Base-by-base conservation (phyloP, 2,329 filamentous ascomycete genomes). In the Clonostachys rosea region DNA sequence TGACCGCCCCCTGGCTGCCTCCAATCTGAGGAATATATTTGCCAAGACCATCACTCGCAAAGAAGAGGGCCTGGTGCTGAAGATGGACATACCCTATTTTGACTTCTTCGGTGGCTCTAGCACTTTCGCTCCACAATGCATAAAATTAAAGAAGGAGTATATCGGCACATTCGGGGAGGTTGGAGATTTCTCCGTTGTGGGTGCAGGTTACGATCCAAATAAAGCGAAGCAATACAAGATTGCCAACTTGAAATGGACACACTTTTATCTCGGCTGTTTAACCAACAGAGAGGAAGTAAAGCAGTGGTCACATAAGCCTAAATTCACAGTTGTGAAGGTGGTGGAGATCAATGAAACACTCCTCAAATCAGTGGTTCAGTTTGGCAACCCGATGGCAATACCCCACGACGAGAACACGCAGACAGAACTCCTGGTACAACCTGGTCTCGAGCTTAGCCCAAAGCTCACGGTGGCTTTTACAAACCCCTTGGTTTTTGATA, bases 121-220 rank as follows among this genome's bases (percentile, higher is more conserved):
- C 55, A 52, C 72, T 33, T 70, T 69, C 49, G 59, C 64, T 4
- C 70, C 70, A 13, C 73, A 69, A 48, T 86, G 83, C 60, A 88
- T 96, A 58, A 96, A 96, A 65, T 65, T 96, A 40, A 96, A 96
- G 64, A 90, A 90, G 57, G 89, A 94, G 58, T 95, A 95, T 56
- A 67, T 95, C 36, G 74, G 78, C 24, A 82, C 82, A 4, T 81
- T 92, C 59, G 89, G 90, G 1, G 91, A 95, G 50, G 81, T 90
- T 33, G 87, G 87, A 10, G 91, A 96, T 61, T 88, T 96, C 59
- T 84, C 87, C 3, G 75, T 92, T 2, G 70, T 96, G 4, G 91
- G 89, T 1, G 91, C 82, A 6, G 81, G 81, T 16, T 91, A 86
- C 55, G 79, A 90, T 53, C 68, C 85, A 4, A 69, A 74, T 44